Conservation (phyloP, 768 basidiomycete genomes). For the Agaricus sinodeliciosus region DNA sequence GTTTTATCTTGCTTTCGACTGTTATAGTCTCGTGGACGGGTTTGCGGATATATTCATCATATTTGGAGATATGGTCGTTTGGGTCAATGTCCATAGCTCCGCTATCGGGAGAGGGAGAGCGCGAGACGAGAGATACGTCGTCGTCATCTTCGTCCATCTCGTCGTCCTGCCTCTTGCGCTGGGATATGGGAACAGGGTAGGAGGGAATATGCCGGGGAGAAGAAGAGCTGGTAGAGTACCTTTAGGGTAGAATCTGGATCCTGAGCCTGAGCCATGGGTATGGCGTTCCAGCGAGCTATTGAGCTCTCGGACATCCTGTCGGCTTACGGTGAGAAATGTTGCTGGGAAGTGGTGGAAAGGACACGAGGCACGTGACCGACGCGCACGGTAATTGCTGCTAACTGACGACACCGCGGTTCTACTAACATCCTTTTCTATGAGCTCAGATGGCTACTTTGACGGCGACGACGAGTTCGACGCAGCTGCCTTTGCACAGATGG, state of each 20-base stretch:
- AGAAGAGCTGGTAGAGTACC: conserved; percentile 60
- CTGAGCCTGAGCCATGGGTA: conserved; percentile 36
- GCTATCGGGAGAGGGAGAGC: conserved; percentile 61
- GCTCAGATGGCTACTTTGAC: conserved; percentile 72
- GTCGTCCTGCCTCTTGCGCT: conserved; percentile 60
- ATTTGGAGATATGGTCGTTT: conserved; percentile 38
- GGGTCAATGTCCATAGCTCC: conserved; percentile 47
- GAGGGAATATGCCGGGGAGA: conserved; percentile 40
- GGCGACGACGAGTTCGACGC: conserved; percentile 50
- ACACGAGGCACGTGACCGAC: conserved; percentile 21
- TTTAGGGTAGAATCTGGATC: conserved; percentile 33
- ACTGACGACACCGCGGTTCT: background rate
- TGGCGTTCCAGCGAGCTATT: conserved; percentile 69
- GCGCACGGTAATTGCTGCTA: conserved; percentile 14
- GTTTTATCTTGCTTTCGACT: conserved; percentile 74
- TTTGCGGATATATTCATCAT: conserved; percentile 56
- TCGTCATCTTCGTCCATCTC: conserved; percentile 58
- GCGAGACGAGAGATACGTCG: conserved; percentile 65
- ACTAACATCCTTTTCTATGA: conserved; percentile 39
- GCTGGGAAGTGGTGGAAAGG: too few relatives aligned
- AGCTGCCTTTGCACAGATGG: conserved; percentile 52
- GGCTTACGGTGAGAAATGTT: background rate
- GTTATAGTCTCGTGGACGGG: conserved; percentile 62
- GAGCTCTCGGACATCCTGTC: conserved; percentile 53
- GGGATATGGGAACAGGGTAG: conserved; percentile 38